Base-by-base conservation (phyloP, 768 basidiomycete genomes). In the Mycena galericulata region DNA sequence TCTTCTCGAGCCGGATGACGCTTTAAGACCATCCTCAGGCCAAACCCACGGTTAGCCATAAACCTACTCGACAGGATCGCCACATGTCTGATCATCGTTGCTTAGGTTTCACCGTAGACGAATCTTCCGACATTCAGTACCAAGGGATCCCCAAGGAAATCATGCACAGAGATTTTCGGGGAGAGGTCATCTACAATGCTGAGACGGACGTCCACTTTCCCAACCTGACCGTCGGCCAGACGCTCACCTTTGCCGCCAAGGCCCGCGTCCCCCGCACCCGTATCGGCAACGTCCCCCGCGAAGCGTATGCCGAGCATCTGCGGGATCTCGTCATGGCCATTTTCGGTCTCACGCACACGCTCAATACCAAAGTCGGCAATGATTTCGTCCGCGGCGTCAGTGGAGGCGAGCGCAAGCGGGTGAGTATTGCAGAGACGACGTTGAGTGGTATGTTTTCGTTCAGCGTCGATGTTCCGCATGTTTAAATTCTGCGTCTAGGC, bases 291-390 rank as follows among this genome's bases (percentile, higher is more conserved):
- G 67, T 82, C 53, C 66, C 80, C 34, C 66, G 77, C 49, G 73
- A 79, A 20, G 72, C 80, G 49, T 82, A 80, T 60, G 80, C 82
- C 50, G 60, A 75, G 8, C 78, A 81, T 60, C 68, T 83, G 65
- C 71, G 69, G 29, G 84, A 87, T 30, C 79, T 86, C 0, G 74
- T 88, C n/a, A 79, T 85, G 79, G 82, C 84, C 1, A 79, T 89
- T 45, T 90, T 91, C 59, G 90, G 90, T 45, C 83, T 93, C 56
- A 73, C 79, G 9, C 89, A 90, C 73, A 87, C 85, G 2, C 79
- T 83, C 75, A 83, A 90, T 69, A 92, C 90, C 2, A 82, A 85
- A 22, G 81, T 92, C 62, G 92, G 92, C 1, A 84, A 91, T 76
- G 90, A 88, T 32, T 84, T 83, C 53, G 81, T 92, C 2, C 83